These are phyloP conservation scores for Entonaema liquescens DNA, from an alignment of 495 filamentous ascomycete genomes.

Conservation along the genomic window DNA sequence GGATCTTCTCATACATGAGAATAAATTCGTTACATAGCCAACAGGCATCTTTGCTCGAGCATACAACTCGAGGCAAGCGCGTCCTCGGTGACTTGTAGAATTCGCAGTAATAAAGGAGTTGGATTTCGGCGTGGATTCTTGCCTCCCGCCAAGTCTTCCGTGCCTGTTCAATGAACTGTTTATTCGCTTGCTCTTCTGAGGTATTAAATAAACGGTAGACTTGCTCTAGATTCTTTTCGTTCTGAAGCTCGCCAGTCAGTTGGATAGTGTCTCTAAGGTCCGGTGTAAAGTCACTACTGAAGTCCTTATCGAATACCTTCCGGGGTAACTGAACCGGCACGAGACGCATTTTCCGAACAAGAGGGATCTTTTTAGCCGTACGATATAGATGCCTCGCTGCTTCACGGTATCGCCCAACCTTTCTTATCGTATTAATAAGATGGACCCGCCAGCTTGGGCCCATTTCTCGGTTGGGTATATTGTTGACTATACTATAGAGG, in stretches of 20 bases:
- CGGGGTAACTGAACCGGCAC: constrained; percentile 37
- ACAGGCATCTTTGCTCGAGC: constrained; percentile 60
- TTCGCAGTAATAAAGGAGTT: constrained; percentile 56
- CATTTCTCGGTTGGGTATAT: constrained; percentile 18
- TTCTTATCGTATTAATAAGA: constrained; percentile 45
- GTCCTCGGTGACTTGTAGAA: constrained; percentile 20
- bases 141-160: constrained; percentile 40
- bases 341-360: constrained; percentile 42
- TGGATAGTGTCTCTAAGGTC: constrained; percentile 30
- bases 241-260: constrained; percentile 14
- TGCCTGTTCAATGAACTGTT: constrained; percentile 28
- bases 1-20: constrained; percentile 49
- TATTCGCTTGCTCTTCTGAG: constrained; percentile 6
- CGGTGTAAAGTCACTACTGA: constrained; percentile 3
- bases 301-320: constrained; percentile 36
- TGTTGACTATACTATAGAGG: constrained; percentile 5
- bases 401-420: constrained; percentile 51
- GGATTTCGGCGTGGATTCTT: constrained; percentile 61
- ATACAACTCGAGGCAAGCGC: constrained; percentile 54
- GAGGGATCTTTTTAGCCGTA: constrained; percentile 39
- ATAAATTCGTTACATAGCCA: constrained; percentile 60
- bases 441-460: constrained; percentile 9
- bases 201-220: constrained; percentile 18
- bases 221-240: constrained; percentile 1
- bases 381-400: constrained; percentile 44